phyloP scores from a whole-genome alignment of 352 stramenopile genomes.

The Phytophthora idaei region DNA sequence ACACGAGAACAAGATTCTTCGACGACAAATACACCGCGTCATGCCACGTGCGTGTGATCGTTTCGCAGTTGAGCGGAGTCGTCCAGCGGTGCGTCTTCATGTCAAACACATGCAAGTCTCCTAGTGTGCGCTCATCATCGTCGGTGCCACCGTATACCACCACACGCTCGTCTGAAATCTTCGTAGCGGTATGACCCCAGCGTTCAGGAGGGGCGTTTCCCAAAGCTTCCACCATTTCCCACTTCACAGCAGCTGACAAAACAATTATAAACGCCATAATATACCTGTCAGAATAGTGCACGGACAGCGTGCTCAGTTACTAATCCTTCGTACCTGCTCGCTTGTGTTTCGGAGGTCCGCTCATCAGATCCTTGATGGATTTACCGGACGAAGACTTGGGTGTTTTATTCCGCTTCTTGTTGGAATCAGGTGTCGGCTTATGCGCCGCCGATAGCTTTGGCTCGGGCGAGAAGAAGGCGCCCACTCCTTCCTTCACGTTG shows the following conservation, averaged over 20 bases:
- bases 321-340: conserved; percentile 24
- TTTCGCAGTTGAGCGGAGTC: conserved; percentile 89
- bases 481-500: conserved; percentile 12
- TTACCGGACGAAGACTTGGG: conserved; percentile 36
- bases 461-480: conserved; percentile 56
- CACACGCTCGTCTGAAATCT: conserved; percentile 85
- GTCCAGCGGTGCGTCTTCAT: conserved; percentile 75
- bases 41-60: conserved; percentile 90
- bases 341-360: conserved; percentile 16
- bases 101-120: conserved; percentile 90
- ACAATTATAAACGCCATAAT: not conserved
- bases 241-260: conserved; percentile 33
- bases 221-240: conserved; percentile 46
- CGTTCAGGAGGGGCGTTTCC: conserved; percentile 53
- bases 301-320: not conserved
- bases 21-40: conserved; percentile 87
- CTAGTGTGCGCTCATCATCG: conserved; percentile 82
- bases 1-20: conserved; percentile 92
- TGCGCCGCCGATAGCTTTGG: conserved; percentile 30
- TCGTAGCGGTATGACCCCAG: conserved; percentile 92
- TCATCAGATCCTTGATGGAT: conserved; percentile 29
- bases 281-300: conserved; percentile 10
- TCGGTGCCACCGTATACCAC: conserved; percentile 93
- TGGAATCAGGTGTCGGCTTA: conserved; percentile 46
- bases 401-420: conserved; percentile 44